Conservation (phyloP, 1,139 yeast genomes). For the Hansenula anomala region DNA sequence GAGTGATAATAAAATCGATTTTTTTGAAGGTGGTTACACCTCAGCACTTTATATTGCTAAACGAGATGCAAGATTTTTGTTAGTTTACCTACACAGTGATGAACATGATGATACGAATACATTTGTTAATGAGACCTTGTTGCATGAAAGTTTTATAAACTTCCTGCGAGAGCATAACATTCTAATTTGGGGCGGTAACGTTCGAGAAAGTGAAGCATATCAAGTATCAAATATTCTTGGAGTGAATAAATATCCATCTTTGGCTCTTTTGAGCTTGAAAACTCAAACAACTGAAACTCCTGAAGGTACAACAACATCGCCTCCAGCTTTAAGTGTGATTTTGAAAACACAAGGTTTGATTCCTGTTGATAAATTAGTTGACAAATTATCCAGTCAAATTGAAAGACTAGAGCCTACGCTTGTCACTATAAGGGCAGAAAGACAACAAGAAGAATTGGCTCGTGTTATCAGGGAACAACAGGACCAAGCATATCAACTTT, state of each 20-base stretch:
- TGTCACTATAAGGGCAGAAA: slow-evolving; percentile 51
- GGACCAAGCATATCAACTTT: slow-evolving; percentile 69
- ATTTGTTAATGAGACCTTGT: slow-evolving; percentile 53
- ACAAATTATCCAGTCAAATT: slow-evolving; percentile 35
- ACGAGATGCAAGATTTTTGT: slow-evolving; percentile 60
- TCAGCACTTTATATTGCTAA: slow-evolving; percentile 70
- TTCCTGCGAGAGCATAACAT: slow-evolving; percentile 46
- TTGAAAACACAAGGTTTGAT: slow-evolving; percentile 60
- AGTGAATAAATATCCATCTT: slow-evolving; percentile 74
- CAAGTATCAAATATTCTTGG: slow-evolving; percentile 76
- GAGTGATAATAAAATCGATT: slow-evolving; percentile 24
- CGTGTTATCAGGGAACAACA: slow-evolving; percentile 68
- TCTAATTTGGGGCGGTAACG: slow-evolving; percentile 86
- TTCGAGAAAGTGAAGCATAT: slow-evolving; percentile 74
- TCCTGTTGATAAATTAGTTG: slow-evolving; percentile 23
- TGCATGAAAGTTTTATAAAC: slow-evolving; percentile 46
- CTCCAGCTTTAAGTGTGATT: slow-evolving; percentile 56
- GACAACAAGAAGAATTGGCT: slow-evolving; percentile 54
- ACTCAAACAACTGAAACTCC: slow-evolving; percentile 53
- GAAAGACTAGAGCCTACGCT: slow-evolving; percentile 61
- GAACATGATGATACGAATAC: slow-evolving; percentile 58
- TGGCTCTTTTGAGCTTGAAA: slow-evolving; percentile 64
- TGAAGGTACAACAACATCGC: slow-evolving; percentile 47
- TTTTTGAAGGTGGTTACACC: slow-evolving; percentile 71
- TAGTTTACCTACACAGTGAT: slow-evolving; percentile 71